Evolutionary conservation across 176 grass and related monocot species (phyloP), one percentile per base, ranked within the genome.

Genomic region (Eleusine indica): DNA sequence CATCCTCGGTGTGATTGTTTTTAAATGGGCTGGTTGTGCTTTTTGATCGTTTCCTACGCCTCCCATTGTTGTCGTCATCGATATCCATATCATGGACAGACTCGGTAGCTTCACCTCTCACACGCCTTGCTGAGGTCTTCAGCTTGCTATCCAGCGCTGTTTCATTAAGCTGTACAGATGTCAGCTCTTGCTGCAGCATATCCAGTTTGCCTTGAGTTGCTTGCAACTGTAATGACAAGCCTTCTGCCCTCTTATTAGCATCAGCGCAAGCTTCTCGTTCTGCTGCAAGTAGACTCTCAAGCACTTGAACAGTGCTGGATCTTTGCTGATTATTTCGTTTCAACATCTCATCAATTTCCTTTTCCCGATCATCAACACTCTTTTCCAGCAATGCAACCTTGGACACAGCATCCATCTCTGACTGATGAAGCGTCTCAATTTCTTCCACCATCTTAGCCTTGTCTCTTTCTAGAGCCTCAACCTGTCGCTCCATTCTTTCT

Each of bases 31-130:
- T 99, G 13, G 91, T 92, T 37, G 89, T 96, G 83, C 93, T 99
- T 86, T 99, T 99, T 22, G 91, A 85, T 71, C 93, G 91, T 78
- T 99, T 99, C 79, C 87, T 90, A 37, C 75, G 80, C 89, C 87
- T 94, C 32, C 54, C 91, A 13, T 73, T 77, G 51, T 93, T 82
- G 1, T 90, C 91, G 65, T 90, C 87, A 9, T 93, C 90, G 9
- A 99, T 58, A 48, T 99, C 93, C 91, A 99, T 96, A 61, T 99
- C 90, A 81, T 99, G 96, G 48, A 99, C 93, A 12, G 96, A 94
- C 78, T 99, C 93, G 4, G 96, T 95, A 70, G 82, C 96, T 58
- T 96, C 91, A 12, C 84, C 89, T 83, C 92, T 95, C 18, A 68
- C 58, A 42, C 90, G 93, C 78, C 92, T 94, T 37, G 83, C 90